phyloP scores from a whole-genome alignment of 306 rosid species.

The Mimosa pudica region DNA sequence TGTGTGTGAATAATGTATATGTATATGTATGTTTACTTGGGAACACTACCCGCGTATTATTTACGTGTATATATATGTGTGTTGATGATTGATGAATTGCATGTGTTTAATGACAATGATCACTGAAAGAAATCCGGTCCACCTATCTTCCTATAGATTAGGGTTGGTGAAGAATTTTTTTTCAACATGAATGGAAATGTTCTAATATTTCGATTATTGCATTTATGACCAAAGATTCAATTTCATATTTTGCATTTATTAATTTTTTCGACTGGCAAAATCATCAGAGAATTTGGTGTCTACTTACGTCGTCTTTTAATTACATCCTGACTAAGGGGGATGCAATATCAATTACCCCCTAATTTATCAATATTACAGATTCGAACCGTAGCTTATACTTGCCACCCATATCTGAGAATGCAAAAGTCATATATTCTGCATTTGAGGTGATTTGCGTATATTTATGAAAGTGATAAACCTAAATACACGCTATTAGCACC shows the following conservation, averaged over 20 bases:
- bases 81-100: background rate
- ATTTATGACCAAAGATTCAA: background rate
- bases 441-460: background rate
- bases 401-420: background rate
- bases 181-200: background rate
- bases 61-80: too few relatives aligned
- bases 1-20: too few relatives aligned
- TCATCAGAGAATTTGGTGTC: too few relatives aligned
- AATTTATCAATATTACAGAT: background rate
- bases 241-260: background rate
- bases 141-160: background rate
- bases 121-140: background rate
- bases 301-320: too few relatives aligned
- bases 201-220: background rate
- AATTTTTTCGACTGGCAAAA: too few relatives aligned
- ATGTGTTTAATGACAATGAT: background rate
- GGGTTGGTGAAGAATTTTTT: background rate
- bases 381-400: background rate
- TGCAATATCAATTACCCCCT: background rate
- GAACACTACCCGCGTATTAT: background rate
- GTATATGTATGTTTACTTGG: background rate
- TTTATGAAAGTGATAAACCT: too few relatives aligned
- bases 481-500: too few relatives aligned
- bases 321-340: background rate
- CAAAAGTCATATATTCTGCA: background rate